Base-by-base conservation (phyloP, 169 alveolate species). In the Cryptosporidium meleagridis region DNA sequence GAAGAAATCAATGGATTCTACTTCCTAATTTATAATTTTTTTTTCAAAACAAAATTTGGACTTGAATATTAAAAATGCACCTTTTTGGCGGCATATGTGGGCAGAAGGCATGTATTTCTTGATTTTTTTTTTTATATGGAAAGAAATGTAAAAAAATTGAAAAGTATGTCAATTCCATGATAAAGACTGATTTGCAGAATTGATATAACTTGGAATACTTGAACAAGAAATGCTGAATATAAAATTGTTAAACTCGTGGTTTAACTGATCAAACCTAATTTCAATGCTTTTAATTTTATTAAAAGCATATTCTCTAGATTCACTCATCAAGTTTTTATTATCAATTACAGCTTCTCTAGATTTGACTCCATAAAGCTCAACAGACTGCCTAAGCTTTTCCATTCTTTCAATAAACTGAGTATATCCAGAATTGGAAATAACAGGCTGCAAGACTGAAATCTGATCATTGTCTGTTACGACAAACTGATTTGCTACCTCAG, bases 221-320 rank as follows among this genome's bases (percentile, higher is more conserved):
- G 70, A 53, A 7, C 9, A 52, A 14, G 89, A 80, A 2, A 80
- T 39, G 7, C 41, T 62, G 8, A 80, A 65, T 45, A 80, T 53
- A 33, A 80, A 80, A 52, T 80, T 37, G 48, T 59, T 62, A 62
- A 80, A 80, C 10, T 80, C 75, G 39, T 33, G 37, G 45, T 80
- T 80, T 45, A 80, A 29, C n/a, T 80, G 37, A 53, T 80, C 89
- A 51, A 41, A 80, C 39, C 89, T 58, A 8, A 29, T 26, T 44
- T 80, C 89, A 65, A 80, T 35, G 12, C 44, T 65, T 48, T 31
- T 80, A 23, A 80, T 26, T 48, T 80, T 80, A 18, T 62, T 59
- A 55, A 80, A 80, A 31, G 75, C 89, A 45, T 41, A 55, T 26
- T 59, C 75, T 62, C 75, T 80, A 29, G 89, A 41, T 26, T 65